Base-by-base conservation (phyloP, 75 land plant species). In the Gnetum montanum region DNA sequence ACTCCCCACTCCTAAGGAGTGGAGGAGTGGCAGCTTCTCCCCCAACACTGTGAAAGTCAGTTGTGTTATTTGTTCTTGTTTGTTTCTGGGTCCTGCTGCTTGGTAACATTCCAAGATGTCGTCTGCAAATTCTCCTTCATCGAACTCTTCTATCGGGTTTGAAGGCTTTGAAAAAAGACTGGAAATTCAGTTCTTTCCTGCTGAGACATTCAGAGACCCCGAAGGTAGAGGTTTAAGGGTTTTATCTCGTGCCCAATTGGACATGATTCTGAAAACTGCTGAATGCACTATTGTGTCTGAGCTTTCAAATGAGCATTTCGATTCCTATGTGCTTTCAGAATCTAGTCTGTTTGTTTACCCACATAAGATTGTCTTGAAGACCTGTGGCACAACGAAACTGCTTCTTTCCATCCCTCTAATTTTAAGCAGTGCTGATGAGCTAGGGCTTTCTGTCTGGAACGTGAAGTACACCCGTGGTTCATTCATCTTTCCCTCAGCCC, bases 111-210 rank as follows among this genome's bases (percentile, higher is more conserved):
- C 29, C 31, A 31, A 46, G 22, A 31, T 60, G 52, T n/a, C 24
- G n/a, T 30, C 12, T 53, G 33, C n/a, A 16, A 37, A 54, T 66
- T 57, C 41, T 58, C 46, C 18, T 62, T 18, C 31, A 18, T 19
- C 52, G 4, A 47, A 44, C 24, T 54, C 84, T 3, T 47, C 75
- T 16, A 80, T 83, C 18, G 85, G 85, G 18, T 82, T 82, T 40
- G 85, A 82, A 60, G 85, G 85, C 24, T 82, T 70, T 51, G 85
- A 82, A 60, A 82, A 82, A 57, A 61, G 85, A 35, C 71, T 82
- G 0, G 85, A 82, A 43, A 62, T 82, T n/a, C 69, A 69, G 15
- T 82, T 82, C 41, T 77, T 38, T 30, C 49, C 65, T 30, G 65
- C 85, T 18, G 26, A 69, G 1, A 19, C 65, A 8, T 78, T 73